A percentile compares a stretch with the other conserved stretches of the same genome.
These are phyloP conservation scores for Talaromyces sp. DNA, from an alignment of 2,329 filamentous ascomycete species.

Conservation along the genomic window DNA sequence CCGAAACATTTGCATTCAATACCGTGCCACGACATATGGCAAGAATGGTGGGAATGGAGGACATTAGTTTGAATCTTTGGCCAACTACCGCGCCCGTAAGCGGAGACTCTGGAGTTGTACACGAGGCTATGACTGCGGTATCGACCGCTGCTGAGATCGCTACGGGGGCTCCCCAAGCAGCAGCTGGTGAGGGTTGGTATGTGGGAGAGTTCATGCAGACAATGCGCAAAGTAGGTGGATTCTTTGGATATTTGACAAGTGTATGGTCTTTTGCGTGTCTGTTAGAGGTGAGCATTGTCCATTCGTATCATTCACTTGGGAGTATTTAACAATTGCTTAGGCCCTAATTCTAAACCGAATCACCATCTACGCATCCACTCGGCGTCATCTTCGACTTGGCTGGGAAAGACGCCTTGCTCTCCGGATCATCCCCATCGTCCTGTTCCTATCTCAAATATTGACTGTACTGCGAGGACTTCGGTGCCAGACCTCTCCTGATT, in stretches of 20 bases:
- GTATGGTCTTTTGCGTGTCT: slow-evolving; percentile 91
- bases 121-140: slow-evolving; percentile 46
- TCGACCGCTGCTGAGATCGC: slow-evolving; percentile 39
- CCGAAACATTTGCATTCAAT: slow-evolving; percentile 39
- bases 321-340: slow-evolving; percentile 37
- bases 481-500: slow-evolving; percentile 83
- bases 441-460: slow-evolving; percentile 70
- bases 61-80: slow-evolving; percentile 29
- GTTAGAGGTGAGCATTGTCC: slow-evolving; percentile 61
- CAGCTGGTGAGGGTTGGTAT: slow-evolving; percentile 38
- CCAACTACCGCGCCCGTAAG: slow-evolving; percentile 14
- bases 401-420: slow-evolving; percentile 73
- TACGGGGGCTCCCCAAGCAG: slow-evolving; percentile 37
- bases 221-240: slow-evolving; percentile 73
- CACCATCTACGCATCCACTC: slow-evolving; percentile 87
- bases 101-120: slow-evolving; percentile 25
- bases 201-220: slow-evolving; percentile 52
- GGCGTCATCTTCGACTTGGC: slow-evolving; percentile 74
- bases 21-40: slow-evolving; percentile 39
- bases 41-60: slow-evolving; percentile 31
- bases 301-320: not conserved
- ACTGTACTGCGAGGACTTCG: slow-evolving; percentile 80
- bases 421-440: slow-evolving; percentile 69
- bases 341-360: slow-evolving; percentile 88
- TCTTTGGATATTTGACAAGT: slow-evolving; percentile 88